A percentile compares a stretch with the other conserved stretches of the same genome.
These are phyloP conservation scores for Boletus sp. DNA, from an alignment of 1,284 basidiomycete genomes.

Conservation along the genomic window DNA sequence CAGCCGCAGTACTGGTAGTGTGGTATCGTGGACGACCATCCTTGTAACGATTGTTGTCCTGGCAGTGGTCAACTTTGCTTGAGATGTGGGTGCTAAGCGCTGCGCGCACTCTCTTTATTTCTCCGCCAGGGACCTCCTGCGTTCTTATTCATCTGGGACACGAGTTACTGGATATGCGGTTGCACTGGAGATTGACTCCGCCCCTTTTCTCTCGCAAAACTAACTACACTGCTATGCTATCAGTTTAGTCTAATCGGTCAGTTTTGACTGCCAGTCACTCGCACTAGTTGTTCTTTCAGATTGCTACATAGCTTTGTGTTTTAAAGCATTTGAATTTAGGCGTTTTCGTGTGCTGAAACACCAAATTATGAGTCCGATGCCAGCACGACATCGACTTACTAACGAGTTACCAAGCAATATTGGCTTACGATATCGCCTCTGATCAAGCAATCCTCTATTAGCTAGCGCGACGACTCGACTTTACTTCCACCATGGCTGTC, in stretches of 20 bases:
- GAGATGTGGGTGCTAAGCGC: no score
- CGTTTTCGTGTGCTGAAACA: neutral
- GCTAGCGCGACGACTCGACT: neutral
- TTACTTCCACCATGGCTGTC: conserved; percentile 15
- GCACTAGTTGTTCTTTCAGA: conserved; percentile 3
- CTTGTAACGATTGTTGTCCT: conserved; percentile 8
- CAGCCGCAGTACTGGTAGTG: neutral
- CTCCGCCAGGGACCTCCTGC: no score
- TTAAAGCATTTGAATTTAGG: conserved; percentile 1
- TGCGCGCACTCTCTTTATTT: no score
- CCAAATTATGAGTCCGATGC: neutral
- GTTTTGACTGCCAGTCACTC: neutral
- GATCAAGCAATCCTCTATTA: no score
- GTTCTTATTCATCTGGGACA: neutral
- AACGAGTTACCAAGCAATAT: conserved; percentile 13
- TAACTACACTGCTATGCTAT: conserved; percentile 8
- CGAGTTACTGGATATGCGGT: neutral
- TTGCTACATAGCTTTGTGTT: conserved; percentile 12
- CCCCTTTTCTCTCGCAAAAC: neutral
- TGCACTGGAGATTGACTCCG: no score
- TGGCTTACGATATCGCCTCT: conserved; percentile 5
- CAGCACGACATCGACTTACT: conserved; percentile 11
- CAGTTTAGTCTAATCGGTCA: conserved; percentile 1
- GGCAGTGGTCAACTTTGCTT: conserved; percentile 7
- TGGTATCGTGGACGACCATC: conserved; percentile 12